A percentile compares a stretch with the other conserved stretches of the same genome.
Conservation (phyloP, 805 yeast species). For the Kodamaea restingae region DNA sequence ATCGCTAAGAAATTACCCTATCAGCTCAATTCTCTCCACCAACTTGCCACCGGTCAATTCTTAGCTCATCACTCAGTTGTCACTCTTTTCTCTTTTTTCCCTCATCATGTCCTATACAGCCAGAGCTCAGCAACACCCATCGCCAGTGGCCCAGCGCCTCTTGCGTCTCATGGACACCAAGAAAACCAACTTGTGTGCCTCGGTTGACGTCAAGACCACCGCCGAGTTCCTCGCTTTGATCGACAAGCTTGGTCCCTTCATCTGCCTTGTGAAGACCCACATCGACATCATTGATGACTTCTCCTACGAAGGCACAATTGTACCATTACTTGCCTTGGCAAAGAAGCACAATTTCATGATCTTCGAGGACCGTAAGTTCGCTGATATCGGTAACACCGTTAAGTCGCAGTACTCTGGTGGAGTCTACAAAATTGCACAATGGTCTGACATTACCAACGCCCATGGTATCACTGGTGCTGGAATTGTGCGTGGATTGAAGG, state of each 20-base stretch:
- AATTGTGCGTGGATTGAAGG: conserved; percentile 80
- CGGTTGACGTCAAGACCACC: conserved; percentile 84
- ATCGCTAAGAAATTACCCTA: too few species aligned
- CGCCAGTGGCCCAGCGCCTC: conserved; percentile 76
- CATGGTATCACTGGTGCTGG: conserved; percentile 97
- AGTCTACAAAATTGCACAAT: conserved; percentile 77
- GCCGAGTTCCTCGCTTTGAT: conserved; percentile 65
- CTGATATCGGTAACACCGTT: conserved; percentile 97
- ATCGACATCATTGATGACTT: conserved; percentile 91
- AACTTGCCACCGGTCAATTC: too few species aligned
- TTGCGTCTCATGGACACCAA: conserved; percentile 72
- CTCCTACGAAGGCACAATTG: conserved; percentile 70
- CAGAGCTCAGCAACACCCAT: conserved; percentile 67
- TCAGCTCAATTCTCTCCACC: too few species aligned
- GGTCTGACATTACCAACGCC: conserved; percentile 98
- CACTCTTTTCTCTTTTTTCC: neutral
- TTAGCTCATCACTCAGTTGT: neutral
- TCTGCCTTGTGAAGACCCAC: conserved; percentile 91
- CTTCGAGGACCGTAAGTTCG: conserved; percentile 96
- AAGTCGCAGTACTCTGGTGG: conserved; percentile 92
- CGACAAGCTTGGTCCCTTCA: conserved; percentile 84
- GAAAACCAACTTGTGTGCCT: conserved; percentile 88
- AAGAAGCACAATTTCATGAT: conserved; percentile 82
- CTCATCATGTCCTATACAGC: conserved; percentile 47
- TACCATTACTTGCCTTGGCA: conserved; percentile 69